Base-by-base conservation (phyloP, 192 early-diverging fungal genomes). In the Entomortierella chlamydospora region DNA sequence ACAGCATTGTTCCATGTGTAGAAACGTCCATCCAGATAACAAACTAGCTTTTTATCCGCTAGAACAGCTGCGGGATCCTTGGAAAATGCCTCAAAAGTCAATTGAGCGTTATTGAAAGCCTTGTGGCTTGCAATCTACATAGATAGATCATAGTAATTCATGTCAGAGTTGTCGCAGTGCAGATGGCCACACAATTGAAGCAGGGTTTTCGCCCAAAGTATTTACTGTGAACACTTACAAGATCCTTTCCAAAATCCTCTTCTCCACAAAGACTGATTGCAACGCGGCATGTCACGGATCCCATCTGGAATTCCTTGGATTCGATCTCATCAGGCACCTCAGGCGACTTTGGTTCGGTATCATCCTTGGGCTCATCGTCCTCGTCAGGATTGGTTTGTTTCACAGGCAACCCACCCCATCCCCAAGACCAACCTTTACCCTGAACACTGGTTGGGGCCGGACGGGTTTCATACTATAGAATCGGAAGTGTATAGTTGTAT, bases 361-460 rank as follows among this genome's bases (percentile, higher is more conserved):
- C 64, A 20, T 61, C 73, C 55, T 80, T 73, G 33, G 30, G 20
- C 34, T 81, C 80, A 25, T 64, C 61, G 12, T 71, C 77, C 37
- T 79, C 73, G 2, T 79, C 72, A 29, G 81, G 73, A 20, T 88
- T 79, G 11, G 51, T 52, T 57, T 69, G 79, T 62, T 89, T 88
- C 6, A 85, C 85, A 7, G 91, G 93, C 25, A 93, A 58, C 5
- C 87, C 83, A 18, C 93, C 91, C 93, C 93, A 94, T 20, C 84
- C 83, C 93, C 93, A 94, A 15, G 83, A 84, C 91, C 91, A 94
- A 29, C 84, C 89, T 31, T 74, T 73, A 20, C 74, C 61, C 26
- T 68, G 69, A 20, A 55, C 57, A 13, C 54, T 22, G 0, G 70
- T 37, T n/a, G 64, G 70, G 28, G 55, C 57, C 6, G 58, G 25